Conservation (phyloP, 768 basidiomycete genomes). For the Boletellus ananas region DNA sequence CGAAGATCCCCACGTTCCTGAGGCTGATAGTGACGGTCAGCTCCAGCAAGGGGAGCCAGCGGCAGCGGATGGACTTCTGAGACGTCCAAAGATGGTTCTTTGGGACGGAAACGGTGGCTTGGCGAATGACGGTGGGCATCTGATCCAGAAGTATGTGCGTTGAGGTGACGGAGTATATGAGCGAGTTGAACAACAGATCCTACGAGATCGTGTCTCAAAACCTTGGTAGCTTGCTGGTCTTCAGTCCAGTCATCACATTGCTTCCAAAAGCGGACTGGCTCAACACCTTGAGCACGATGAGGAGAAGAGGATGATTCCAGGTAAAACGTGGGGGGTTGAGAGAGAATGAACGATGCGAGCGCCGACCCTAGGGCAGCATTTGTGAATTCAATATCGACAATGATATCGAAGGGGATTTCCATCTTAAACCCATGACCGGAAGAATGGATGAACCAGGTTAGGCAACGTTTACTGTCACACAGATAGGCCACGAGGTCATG, state of each 20-base stretch:
- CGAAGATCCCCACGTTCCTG: constrained; percentile 18
- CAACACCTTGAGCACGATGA: constrained; percentile 26
- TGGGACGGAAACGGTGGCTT: constrained; percentile 27
- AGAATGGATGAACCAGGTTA: constrained; percentile 79
- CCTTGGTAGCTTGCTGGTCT: constrained; percentile 59
- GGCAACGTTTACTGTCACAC: constrained; percentile 58
- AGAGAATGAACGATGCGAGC: constrained; percentile 60
- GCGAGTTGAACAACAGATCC: constrained; percentile 61
- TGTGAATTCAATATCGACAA: constrained; percentile 55
- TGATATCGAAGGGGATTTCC: constrained; percentile 69
- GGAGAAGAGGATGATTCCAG: constrained; percentile 45
- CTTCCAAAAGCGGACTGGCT: constrained; percentile 49
- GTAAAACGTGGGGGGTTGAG: constrained; percentile 66
- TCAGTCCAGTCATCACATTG: constrained; percentile 76
- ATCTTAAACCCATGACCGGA: constrained; percentile 78
- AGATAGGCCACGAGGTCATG: constrained; percentile 76
- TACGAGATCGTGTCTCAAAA: constrained; percentile 60
- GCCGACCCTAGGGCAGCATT: constrained; percentile 53
- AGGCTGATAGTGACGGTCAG: constrained; percentile 30
- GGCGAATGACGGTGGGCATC: constrained; percentile 38
- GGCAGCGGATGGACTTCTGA: constrained; percentile 42
- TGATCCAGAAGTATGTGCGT: constrained; percentile 27
- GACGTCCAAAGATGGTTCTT: constrained; percentile 28
- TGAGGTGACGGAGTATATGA: constrained; percentile 50
- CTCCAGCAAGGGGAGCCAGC: constrained; percentile 27